A percentile compares a stretch with the other conserved stretches of the same genome.
phyloP scores from a whole-genome alignment of 768 basidiomycete genomes.

The Dioszegia hungarica region DNA sequence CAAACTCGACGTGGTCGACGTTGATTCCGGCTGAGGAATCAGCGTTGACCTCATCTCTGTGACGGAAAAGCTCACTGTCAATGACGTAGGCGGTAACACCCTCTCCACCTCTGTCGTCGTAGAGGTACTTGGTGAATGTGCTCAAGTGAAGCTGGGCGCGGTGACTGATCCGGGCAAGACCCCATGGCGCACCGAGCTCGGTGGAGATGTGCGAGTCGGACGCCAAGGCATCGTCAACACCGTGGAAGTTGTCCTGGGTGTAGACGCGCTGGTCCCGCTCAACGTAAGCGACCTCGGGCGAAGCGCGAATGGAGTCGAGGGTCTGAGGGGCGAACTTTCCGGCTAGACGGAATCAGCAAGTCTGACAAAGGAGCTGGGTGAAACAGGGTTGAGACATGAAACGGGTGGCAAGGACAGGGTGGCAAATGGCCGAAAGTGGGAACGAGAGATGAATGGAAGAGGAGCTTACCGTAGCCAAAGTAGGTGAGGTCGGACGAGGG shows the following conservation, averaged over 20 bases:
- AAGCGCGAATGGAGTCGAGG: constrained; percentile 67
- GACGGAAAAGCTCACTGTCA: constrained; percentile 40
- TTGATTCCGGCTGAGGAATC: constrained; percentile 58
- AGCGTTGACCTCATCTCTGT: background rate
- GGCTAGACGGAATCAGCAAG: constrained; percentile 46
- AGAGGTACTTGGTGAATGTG: constrained; percentile 80
- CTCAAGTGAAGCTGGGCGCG: constrained; percentile 65
- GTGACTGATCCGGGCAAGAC: constrained; percentile 92
- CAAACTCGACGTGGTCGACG: constrained; percentile 74
- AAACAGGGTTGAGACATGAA: background rate
- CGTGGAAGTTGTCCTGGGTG: constrained; percentile 56
- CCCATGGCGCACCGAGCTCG: constrained; percentile 55
- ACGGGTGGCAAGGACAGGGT: background rate
- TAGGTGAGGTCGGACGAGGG: constrained; percentile 62
- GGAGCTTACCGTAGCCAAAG: constrained; percentile 46
- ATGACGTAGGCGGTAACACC: constrained; percentile 78
- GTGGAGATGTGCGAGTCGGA: constrained; percentile 15
- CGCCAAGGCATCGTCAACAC: constrained; percentile 31
- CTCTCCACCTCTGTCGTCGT: constrained; percentile 67
- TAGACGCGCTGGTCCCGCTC: constrained; percentile 92
- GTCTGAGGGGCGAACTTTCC: constrained; percentile 68
- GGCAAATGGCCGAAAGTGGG: background rate
- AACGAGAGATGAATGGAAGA: background rate
- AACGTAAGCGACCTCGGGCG: constrained; percentile 86
- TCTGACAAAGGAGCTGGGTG: background rate